phyloP scores from a whole-genome alignment of 2,329 filamentous ascomycete species.

The Ceratocystis alfenasii region DNA sequence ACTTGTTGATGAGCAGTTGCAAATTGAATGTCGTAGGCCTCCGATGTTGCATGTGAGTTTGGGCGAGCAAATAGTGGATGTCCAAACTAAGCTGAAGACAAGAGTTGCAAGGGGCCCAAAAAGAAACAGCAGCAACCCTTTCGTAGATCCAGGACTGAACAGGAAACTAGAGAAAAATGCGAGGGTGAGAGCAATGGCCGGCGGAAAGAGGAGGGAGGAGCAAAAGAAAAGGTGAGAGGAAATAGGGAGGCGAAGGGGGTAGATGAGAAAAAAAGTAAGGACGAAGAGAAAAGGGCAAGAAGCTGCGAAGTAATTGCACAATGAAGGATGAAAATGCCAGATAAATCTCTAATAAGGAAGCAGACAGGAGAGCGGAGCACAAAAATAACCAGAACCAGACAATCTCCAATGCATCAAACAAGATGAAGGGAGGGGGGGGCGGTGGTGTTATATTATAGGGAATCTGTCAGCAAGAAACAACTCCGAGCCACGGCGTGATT shows the following conservation, averaged over 20 bases:
- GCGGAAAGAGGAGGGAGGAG: neutral
- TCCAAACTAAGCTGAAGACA: conserved; percentile 5
- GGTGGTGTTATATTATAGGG: conserved; percentile 9
- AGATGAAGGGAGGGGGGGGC: neutral
- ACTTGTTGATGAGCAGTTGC: too few relatives aligned
- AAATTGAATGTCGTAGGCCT: neutral
- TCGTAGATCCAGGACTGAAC: neutral
- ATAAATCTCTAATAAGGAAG: neutral
- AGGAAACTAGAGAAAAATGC: neutral
- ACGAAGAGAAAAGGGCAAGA: neutral
- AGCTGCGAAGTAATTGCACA: neutral
- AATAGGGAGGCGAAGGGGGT: neutral
- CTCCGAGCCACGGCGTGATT: neutral
- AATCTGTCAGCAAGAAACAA: conserved; percentile 5
- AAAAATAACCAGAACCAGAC: neutral
- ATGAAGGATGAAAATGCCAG: neutral
- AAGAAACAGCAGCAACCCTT: neutral
- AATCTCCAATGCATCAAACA: neutral
- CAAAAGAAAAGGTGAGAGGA: neutral
- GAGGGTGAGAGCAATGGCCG: neutral
- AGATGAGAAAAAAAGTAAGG: neutral
- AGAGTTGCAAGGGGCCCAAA: neutral
- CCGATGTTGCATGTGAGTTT: neutral
- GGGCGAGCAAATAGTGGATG: neutral
- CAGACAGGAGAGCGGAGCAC: neutral